phyloP scores from a whole-genome alignment of 169 alveolate genomes.

The Miamiensis avidus region DNA sequence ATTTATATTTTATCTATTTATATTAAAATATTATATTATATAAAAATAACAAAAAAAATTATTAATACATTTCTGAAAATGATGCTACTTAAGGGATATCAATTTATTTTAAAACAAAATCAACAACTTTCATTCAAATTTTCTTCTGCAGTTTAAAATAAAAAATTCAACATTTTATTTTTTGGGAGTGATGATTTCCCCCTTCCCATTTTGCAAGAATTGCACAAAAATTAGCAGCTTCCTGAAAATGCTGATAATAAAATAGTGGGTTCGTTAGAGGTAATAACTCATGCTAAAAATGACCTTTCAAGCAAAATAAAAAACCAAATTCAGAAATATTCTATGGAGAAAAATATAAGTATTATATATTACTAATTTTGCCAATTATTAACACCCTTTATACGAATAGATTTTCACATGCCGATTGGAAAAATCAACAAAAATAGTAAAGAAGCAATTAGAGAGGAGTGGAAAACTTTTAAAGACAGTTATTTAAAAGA shows the following conservation, averaged over 20 bases:
- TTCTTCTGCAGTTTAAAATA: too few relatives aligned
- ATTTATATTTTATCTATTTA: too few relatives aligned
- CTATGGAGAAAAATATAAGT: neutral
- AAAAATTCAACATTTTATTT: constrained; percentile 9
- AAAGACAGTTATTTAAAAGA: neutral
- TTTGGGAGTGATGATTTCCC: constrained; percentile 28
- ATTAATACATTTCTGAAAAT: too few relatives aligned
- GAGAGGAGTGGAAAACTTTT: constrained; percentile 2
- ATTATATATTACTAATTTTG: neutral
- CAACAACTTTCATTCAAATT: too few relatives aligned
- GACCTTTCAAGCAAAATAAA: neutral
- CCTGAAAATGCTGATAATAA: neutral
- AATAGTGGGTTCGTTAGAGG: neutral
- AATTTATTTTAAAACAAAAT: too few relatives aligned
- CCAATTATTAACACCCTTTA: neutral
- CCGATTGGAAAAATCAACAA: constrained; percentile 6
- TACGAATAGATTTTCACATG: neutral
- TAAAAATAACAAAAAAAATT: too few relatives aligned
- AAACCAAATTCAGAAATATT: constrained; percentile 12
- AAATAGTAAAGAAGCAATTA: constrained; percentile 7
- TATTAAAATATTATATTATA: too few relatives aligned
- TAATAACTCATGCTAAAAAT: constrained; percentile 6
- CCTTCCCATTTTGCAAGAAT: neutral
- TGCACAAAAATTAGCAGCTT: neutral
- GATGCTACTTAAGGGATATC: too few relatives aligned